Percentiles rank a stretch among this genome's conserved stretches.
Conservation (phyloP, 257 asterid species). For the Solanum okadae region DNA sequence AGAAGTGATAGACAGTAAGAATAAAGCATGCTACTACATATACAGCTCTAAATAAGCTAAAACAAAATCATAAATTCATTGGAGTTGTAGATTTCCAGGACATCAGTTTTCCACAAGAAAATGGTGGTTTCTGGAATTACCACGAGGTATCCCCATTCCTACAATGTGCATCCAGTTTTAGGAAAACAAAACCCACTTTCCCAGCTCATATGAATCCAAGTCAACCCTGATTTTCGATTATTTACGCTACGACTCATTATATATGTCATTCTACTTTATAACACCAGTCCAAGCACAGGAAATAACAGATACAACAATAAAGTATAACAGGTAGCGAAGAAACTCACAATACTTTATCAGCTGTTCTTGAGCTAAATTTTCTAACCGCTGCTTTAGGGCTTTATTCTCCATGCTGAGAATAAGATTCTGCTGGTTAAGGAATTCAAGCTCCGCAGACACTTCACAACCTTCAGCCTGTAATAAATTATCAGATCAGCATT, state of each 20-base stretch:
- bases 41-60: neutral
- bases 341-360: conserved; percentile 72
- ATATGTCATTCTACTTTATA: neutral
- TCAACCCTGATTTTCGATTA: neutral
- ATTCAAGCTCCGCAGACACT: conserved; percentile 83
- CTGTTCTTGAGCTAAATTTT: conserved; percentile 81
- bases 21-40: neutral
- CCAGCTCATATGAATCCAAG: neutral
- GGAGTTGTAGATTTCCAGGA: neutral
- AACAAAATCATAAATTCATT: neutral
- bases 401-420: conserved; percentile 91
- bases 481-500: conserved; percentile 12
- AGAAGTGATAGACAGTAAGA: neutral
- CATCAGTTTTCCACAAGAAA: neutral
- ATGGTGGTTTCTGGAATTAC: neutral
- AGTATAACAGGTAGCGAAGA: neutral
- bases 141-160: neutral
- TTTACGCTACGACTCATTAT: neutral
- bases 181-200: neutral
- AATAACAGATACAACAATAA: neutral
- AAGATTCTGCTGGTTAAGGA: conserved; percentile 79
- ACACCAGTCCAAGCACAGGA: neutral
- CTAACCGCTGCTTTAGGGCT: conserved; percentile 80
- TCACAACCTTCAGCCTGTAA: conserved; percentile 78
- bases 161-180: neutral